Evolutionary conservation across 2,329 filamentous ascomycete species (phyloP).

Genomic region (Boeremia exigua): DNA sequence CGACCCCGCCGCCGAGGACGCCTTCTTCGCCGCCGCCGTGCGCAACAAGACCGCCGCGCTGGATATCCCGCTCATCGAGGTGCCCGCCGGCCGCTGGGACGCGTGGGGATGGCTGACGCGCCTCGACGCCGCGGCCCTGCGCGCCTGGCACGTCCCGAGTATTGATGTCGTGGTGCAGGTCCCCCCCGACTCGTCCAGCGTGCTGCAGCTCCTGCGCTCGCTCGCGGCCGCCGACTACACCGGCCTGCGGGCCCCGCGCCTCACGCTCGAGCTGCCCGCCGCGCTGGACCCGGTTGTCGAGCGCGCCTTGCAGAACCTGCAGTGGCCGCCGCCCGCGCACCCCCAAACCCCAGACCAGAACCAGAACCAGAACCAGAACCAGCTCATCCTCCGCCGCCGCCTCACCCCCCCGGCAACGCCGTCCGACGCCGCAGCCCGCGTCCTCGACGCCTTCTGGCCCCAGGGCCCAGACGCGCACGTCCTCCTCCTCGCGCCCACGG

Average conservation of each 20-base stretch:
- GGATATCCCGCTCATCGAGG: slow-evolving; percentile 71
- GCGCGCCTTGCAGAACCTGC: slow-evolving; percentile 67
- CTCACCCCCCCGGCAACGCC: slow-evolving; percentile 68
- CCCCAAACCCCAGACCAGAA: too few relatives aligned
- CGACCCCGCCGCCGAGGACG: slow-evolving; percentile 68
- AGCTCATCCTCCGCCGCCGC: slow-evolving; percentile 75
- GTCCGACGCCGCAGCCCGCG: slow-evolving; percentile 74
- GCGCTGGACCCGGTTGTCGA: slow-evolving; percentile 70
- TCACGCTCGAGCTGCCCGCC: slow-evolving; percentile 84
- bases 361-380: slow-evolving; percentile 42
- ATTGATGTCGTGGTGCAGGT: slow-evolving; percentile 88
- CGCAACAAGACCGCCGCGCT: slow-evolving; percentile 60
- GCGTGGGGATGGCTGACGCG: too few relatives aligned
- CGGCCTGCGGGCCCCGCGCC: slow-evolving; percentile 70
- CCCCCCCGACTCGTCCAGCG: slow-evolving; percentile 71
- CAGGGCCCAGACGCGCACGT: slow-evolving; percentile 70
- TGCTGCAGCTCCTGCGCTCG: slow-evolving; percentile 79
- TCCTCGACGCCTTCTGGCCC: slow-evolving; percentile 90
- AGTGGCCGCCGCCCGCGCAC: slow-evolving; percentile 69
- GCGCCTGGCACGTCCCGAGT: slow-evolving; percentile 76
- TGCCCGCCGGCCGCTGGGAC: slow-evolving; percentile 69
- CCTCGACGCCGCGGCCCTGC: slow-evolving; percentile 74
- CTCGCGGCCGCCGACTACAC: slow-evolving; percentile 77
- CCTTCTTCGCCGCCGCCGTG: slow-evolving; percentile 69
- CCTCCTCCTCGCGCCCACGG: slow-evolving; percentile 81